Percentiles rank a stretch among this genome's conserved stretches.
phyloP scores from a whole-genome alignment of 768 basidiomycete species.

The Agrocybe pediades region DNA sequence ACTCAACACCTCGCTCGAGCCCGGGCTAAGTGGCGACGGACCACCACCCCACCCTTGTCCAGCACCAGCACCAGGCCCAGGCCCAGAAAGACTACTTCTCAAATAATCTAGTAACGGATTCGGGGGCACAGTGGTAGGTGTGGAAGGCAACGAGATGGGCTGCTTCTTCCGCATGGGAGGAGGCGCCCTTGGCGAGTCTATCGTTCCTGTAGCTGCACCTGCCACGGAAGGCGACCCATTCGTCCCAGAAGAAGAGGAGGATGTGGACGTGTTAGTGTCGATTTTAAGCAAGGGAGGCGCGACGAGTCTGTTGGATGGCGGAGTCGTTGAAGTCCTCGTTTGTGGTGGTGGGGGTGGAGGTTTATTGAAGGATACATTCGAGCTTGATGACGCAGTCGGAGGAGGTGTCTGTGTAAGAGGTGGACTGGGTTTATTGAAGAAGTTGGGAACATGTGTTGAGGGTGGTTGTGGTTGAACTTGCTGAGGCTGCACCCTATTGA shows the following conservation, averaged over 20 bases:
- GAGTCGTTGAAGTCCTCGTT: constrained; percentile 16
- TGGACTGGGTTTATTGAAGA: constrained; percentile 16
- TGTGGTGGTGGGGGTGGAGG: too few species aligned
- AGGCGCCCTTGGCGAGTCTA: constrained; percentile 33
- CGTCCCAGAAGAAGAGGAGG: too few species aligned
- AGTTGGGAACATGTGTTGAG: constrained; percentile 8
- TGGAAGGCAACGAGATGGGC: constrained; percentile 50
- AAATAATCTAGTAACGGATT: constrained; percentile 35
- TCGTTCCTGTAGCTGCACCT: too few species aligned
- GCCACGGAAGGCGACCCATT: constrained; percentile 12
- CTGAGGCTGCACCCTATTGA: too few species aligned
- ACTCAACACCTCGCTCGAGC: constrained; percentile 38
- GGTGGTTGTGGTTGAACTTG: background rate
- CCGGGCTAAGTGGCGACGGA: constrained; percentile 16
- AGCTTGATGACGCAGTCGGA: too few species aligned
- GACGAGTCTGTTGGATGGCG: constrained; percentile 15
- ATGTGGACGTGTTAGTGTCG: constrained; percentile 27
- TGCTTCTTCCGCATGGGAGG: constrained; percentile 39
- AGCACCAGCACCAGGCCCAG: too few species aligned
- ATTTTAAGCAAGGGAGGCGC: constrained; percentile 37
- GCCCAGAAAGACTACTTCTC: constrained; percentile 15
- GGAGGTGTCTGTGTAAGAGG: too few species aligned
- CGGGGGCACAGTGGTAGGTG: constrained; percentile 37
- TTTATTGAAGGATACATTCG: too few species aligned
- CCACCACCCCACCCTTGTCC: too few species aligned